A percentile compares a stretch with the other conserved stretches of the same genome.
These are phyloP conservation scores for Arctium minus DNA, from an alignment of 129 eudicot species.

Conservation along the genomic window DNA sequence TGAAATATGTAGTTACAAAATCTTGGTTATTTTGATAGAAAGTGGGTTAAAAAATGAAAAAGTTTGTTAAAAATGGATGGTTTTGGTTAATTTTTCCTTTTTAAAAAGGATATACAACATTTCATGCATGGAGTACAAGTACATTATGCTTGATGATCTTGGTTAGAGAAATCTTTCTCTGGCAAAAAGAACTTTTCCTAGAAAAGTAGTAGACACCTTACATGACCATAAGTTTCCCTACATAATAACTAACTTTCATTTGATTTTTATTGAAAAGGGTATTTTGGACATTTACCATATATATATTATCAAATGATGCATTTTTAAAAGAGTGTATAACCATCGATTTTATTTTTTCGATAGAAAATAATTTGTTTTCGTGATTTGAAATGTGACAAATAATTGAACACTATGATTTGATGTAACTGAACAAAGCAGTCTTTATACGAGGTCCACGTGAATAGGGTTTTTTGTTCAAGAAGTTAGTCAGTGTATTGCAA, in stretches of 20 bases:
- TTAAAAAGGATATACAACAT: not conserved
- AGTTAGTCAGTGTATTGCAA: not conserved
- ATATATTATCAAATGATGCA: not conserved
- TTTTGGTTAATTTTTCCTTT: too few relatives aligned
- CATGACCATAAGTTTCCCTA: not conserved
- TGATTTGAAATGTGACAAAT: not conserved
- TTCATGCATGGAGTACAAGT: not conserved
- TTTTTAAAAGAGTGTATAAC: not conserved
- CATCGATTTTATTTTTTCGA: not conserved
- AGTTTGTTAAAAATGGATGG: too few relatives aligned
- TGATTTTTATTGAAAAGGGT: not conserved
- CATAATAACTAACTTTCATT: not conserved
- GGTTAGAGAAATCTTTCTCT: not conserved
- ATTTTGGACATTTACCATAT: too few relatives aligned
- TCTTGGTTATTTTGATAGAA: too few relatives aligned
- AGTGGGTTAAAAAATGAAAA: not conserved
- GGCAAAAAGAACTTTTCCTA: not conserved
- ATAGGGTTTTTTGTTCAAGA: not conserved
- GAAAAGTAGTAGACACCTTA: not conserved
- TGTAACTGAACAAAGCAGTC: not conserved
- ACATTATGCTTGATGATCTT: not conserved
- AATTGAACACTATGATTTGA: not conserved
- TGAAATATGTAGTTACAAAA: too few relatives aligned
- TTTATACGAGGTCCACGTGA: not conserved
- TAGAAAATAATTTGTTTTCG: not conserved